phyloP scores from a whole-genome alignment of 768 basidiomycete genomes.

The Suillus placidus region DNA sequence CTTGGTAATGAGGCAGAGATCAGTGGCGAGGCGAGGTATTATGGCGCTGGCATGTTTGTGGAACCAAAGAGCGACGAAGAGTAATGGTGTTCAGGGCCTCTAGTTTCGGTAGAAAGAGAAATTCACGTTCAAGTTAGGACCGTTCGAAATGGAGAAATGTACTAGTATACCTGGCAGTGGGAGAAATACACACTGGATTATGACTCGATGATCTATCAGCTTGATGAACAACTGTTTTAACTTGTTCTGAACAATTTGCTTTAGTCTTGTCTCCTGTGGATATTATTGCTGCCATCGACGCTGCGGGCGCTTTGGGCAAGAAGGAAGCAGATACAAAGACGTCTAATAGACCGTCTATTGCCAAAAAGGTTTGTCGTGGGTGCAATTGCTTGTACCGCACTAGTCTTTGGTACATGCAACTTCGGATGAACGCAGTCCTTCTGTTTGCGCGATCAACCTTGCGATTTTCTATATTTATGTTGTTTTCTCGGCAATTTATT shows the following conservation, averaged over 20 bases:
- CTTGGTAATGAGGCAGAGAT: neutral
- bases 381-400: neutral
- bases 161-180: neutral
- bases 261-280: no score
- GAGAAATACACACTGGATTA: neutral
- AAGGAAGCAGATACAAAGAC: neutral
- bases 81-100: neutral
- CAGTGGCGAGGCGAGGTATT: neutral
- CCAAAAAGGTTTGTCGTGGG: neutral
- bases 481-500: no score
- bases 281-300: conserved; percentile 56
- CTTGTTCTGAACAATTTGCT: no score
- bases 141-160: neutral
- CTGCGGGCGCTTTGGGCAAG: conserved; percentile 43
- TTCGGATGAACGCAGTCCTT: neutral
- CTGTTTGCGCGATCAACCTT: no score
- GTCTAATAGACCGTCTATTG: no score
- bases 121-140: neutral
- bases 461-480: no score
- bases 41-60: conserved; percentile 1
- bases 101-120: neutral
- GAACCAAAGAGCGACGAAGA: neutral
- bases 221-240: neutral
- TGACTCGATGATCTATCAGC: no score
- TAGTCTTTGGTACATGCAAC: neutral